Evolutionary conservation across 257 asterid species (phyloP).

Genomic region (Orobanche coerulescens): DNA sequence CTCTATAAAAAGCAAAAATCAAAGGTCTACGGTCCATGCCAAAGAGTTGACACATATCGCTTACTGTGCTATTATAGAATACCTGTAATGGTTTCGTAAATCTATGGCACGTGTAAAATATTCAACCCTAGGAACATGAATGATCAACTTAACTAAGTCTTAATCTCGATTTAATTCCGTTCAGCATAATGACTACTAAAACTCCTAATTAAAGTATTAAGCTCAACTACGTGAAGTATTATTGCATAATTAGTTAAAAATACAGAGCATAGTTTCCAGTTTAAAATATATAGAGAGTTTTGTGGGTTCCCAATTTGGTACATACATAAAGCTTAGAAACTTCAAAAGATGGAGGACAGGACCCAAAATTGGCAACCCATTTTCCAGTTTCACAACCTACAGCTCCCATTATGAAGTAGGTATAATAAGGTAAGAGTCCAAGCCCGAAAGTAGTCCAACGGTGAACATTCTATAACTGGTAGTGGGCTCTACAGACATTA

Average conservation of each 20-base stretch:
- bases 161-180: too few species aligned
- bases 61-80: neutral
- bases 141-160: too few species aligned
- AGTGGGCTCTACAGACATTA: neutral
- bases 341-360: neutral
- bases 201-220: neutral
- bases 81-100: neutral
- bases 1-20: neutral
- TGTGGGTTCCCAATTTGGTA: too few species aligned
- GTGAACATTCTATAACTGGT: too few species aligned
- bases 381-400: conserved; percentile 1
- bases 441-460: too few species aligned
- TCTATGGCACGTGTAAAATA: neutral
- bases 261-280: neutral
- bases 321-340: too few species aligned
- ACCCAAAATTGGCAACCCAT: neutral
- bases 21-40: neutral
- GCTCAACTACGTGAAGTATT: neutral
- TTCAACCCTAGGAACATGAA: neutral
- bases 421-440: too few species aligned
- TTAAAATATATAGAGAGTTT: neutral
- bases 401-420: neutral
- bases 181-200: neutral
- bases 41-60: conserved; percentile 3
- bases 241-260: neutral